Evolutionary conservation across 1,139 yeast genomes (phyloP).

Genomic region (Starmera stellimalicola): DNA sequence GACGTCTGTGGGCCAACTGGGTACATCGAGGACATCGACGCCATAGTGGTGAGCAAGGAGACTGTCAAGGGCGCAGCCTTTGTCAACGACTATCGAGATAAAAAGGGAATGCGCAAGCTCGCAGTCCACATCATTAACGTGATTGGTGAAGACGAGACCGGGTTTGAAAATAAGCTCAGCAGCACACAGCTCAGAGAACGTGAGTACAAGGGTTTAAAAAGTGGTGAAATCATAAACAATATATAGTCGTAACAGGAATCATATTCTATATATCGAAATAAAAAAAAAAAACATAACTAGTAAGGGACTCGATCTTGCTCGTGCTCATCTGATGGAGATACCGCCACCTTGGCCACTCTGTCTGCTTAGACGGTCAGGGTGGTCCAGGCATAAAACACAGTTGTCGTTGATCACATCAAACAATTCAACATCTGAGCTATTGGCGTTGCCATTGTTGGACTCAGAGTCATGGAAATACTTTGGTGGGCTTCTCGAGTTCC

Average conservation of each 20-base stretch:
- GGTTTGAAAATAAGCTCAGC: constrained; percentile 70
- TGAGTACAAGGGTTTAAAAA: constrained; percentile 8
- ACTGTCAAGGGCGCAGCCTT: constrained; percentile 65
- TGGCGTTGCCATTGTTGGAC: too few species aligned
- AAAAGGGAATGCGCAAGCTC: constrained; percentile 45
- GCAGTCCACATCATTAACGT: constrained; percentile 57
- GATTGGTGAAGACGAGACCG: constrained; percentile 49
- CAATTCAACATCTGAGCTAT: constrained; percentile 41
- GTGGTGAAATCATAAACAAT: background rate
- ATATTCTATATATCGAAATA: background rate
- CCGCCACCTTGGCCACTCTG: constrained; percentile 21
- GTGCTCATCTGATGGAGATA: constrained; percentile 15
- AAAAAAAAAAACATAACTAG: background rate
- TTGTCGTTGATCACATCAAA: constrained; percentile 45
- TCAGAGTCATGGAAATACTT: constrained; percentile 43
- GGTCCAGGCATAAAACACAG: constrained; percentile 68
- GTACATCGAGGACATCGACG: constrained; percentile 60
- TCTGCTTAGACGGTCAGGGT: constrained; percentile 56
- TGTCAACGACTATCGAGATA: constrained; percentile 56
- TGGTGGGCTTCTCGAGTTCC: constrained; percentile 28
- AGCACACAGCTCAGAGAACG: constrained; percentile 46
- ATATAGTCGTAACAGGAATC: background rate
- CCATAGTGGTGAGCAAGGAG: constrained; percentile 74
- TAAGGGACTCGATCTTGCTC: too few species aligned
- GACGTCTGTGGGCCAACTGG: constrained; percentile 97